Evolutionary conservation across 345 rosid genomes (phyloP).

Genomic region (Populus pruinosa): DNA sequence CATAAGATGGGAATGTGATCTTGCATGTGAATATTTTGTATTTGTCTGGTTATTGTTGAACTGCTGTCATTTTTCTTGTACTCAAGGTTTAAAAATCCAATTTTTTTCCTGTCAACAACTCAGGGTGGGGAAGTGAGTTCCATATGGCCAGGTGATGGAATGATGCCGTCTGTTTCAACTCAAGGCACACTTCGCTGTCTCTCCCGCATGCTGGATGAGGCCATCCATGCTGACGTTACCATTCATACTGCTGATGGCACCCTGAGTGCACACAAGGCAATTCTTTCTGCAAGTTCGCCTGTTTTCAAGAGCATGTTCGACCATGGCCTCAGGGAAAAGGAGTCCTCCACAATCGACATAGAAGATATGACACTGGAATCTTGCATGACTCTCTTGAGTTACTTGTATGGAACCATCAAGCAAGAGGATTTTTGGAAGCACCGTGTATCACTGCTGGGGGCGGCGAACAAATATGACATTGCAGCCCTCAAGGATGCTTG

Average conservation of each 20-base stretch:
- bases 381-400: constrained; percentile 72
- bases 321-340: constrained; percentile 88
- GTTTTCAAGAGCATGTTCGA: constrained; percentile 91
- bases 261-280: constrained; percentile 75
- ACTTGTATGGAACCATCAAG: constrained; percentile 75
- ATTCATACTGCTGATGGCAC: constrained; percentile 77
- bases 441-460: constrained; percentile 65
- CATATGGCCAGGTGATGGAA: constrained; percentile 67
- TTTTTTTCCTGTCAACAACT: constrained; percentile 9
- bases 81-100: background rate
- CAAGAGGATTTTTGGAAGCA: constrained; percentile 94
- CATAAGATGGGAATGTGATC: background rate
- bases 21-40: background rate
- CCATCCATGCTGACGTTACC: constrained; percentile 65
- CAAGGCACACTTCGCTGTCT: constrained; percentile 69
- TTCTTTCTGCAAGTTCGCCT: constrained; percentile 79
- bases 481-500: constrained; percentile 67
- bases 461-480: constrained; percentile 84
- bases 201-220: constrained; percentile 83
- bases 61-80: background rate
- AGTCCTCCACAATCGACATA: constrained; percentile 70
- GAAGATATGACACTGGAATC: constrained; percentile 83
- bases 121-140: constrained; percentile 72
- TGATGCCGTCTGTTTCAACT: constrained; percentile 54
- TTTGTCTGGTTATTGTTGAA: background rate